Base-by-base conservation (phyloP, 2,329 filamentous ascomycete genomes). In the Alternaria arborescens region DNA sequence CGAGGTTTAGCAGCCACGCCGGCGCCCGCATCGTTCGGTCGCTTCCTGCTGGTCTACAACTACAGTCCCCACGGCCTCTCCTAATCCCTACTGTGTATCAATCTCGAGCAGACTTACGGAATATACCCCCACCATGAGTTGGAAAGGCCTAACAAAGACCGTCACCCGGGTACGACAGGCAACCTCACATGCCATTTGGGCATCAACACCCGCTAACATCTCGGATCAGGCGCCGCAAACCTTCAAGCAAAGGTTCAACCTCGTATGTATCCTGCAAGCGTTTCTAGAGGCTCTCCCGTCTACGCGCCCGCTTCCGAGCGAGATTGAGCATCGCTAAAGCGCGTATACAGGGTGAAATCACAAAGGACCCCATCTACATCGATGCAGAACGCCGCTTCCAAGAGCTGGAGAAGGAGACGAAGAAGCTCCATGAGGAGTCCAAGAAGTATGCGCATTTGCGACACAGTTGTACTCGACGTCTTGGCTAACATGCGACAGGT, bases 371-470 rank as follows among this genome's bases (percentile, higher is more conserved):
- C 48, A 90, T 99, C 74, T 99, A 97, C 80, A 89, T 92, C 65
- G 95, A 99, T 80, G 92, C 95, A 66, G 95, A 99, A 79, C 89
- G 94, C 64, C 90, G 95, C 50, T 99, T 98, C 78, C 86, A 93
- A 67, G 95, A 99, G 82, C 87, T 99, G 66, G 95, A 99, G 81
- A 90, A 85, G 76, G 94, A 99, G 83, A 98, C 95, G 36, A 98
- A 97, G 85, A 94, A 91, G 80, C 89, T 97, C 30, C 94, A 98
- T 81, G 93, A 97, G 83, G 94, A 98, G 81, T 97, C 93, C 58
- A 91, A 94, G 80, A 97, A 97, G 82, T 84, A 77, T 64, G 77
- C 64, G 42, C 30, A 42, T 14, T 24, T 12, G 18, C 51, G 41
- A 50, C 44, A 36, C 52, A 26, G 14, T 12, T 20, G 32, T 14